Evolutionary conservation across 805 yeast species (phyloP).

Genomic region (Yamadazyma paraphyllophila): DNA sequence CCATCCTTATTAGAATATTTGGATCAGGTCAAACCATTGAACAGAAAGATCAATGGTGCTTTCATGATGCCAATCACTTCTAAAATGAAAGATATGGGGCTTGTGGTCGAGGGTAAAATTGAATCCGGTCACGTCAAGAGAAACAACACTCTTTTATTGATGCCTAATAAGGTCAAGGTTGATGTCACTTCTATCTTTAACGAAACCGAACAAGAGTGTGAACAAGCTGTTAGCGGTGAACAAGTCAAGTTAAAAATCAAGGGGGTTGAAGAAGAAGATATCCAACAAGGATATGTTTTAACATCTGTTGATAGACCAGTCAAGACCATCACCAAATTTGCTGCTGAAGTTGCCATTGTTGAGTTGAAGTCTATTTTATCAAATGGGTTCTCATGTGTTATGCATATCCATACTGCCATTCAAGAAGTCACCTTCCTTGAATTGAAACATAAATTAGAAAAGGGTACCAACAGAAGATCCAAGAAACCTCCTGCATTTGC

Average conservation of each 20-base stretch:
- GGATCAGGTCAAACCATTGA: conserved; percentile 75
- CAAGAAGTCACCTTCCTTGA: conserved; percentile 86
- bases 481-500: conserved; percentile 98
- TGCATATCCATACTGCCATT: conserved; percentile 98
- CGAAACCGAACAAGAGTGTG: conserved; percentile 94
- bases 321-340: conserved; percentile 84
- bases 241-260: conserved; percentile 91
- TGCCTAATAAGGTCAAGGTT: conserved; percentile 86
- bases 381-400: conserved; percentile 94
- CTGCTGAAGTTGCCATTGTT: conserved; percentile 95
- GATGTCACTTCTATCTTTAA: conserved; percentile 87
- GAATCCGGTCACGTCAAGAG: conserved; percentile 93
- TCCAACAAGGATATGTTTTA: conserved; percentile 86
- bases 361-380: conserved; percentile 93
- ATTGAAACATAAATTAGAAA: conserved; percentile 88
- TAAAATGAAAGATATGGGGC: conserved; percentile 96
- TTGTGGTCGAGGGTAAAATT: conserved; percentile 96
- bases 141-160: conserved; percentile 69
- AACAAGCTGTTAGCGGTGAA: conserved; percentile 90
- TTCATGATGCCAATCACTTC: conserved; percentile 96
- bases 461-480: conserved; percentile 94
- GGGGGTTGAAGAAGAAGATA: conserved; percentile 97
- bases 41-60: conserved; percentile 89
- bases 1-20: conserved; percentile 89
- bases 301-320: conserved; percentile 87